Conservation (phyloP, 179 eudicot genomes). For the Silene vulgaris region DNA sequence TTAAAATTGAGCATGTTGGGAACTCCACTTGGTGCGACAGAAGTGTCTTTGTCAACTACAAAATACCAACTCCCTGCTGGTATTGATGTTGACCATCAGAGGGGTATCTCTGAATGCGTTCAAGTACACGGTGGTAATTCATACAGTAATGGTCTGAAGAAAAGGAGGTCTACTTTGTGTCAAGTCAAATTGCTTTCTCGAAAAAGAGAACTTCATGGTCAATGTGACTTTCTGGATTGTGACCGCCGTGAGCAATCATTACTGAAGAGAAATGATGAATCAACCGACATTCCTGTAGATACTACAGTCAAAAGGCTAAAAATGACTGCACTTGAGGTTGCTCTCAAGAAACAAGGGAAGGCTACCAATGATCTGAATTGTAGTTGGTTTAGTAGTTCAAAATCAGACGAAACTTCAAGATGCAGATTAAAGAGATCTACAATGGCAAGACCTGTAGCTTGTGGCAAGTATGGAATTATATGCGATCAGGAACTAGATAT, state of each 20-base stretch:
- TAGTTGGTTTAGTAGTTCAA: slow-evolving; percentile 14
- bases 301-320: slow-evolving; percentile 34
- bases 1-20: slow-evolving; percentile 33
- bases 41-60: slow-evolving; percentile 22
- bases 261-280: slow-evolving; percentile 26
- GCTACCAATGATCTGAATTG: slow-evolving; percentile 19
- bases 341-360: slow-evolving; percentile 18
- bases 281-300: slow-evolving; percentile 29
- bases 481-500: slow-evolving; percentile 34
- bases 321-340: slow-evolving; percentile 20
- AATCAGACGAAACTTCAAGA: slow-evolving; percentile 24
- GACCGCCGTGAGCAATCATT: slow-evolving; percentile 19
- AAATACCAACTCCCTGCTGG: slow-evolving; percentile 21
- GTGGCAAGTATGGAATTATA: slow-evolving; percentile 63
- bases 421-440: slow-evolving; percentile 25
- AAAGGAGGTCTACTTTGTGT: slow-evolving; percentile 30
- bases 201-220: slow-evolving; percentile 30
- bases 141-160: slow-evolving; percentile 21
- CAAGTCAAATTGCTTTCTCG: slow-evolving; percentile 30
- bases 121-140: slow-evolving; percentile 27
- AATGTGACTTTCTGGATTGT: slow-evolving; percentile 22
- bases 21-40: slow-evolving; percentile 29
- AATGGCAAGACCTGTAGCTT: slow-evolving; percentile 49
- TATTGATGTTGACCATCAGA: slow-evolving; percentile 27
- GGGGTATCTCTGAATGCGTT: slow-evolving; percentile 23